A percentile compares a stretch with the other conserved stretches of the same genome.
Evolutionary conservation across 2,329 filamentous ascomycete species (phyloP).

Genomic region (Alternaria tenuissima): DNA sequence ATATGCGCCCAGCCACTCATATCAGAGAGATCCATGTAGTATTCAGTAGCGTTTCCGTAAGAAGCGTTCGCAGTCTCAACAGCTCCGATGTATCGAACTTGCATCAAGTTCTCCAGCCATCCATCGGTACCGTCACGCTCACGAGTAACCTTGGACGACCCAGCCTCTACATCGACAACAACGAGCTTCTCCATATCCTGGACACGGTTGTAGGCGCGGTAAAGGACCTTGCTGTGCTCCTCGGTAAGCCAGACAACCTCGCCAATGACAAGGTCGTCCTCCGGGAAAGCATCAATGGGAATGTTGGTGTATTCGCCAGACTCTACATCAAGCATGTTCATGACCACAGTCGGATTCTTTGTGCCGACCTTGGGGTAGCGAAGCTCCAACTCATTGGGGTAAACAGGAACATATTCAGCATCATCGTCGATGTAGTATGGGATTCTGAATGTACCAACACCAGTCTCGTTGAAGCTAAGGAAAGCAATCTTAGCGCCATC

Average conservation of each 20-base stretch:
- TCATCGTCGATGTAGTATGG: constrained; percentile 71
- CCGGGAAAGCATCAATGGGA: constrained; percentile 65
- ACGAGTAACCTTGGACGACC: constrained; percentile 59
- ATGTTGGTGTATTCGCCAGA: constrained; percentile 57
- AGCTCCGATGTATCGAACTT: constrained; percentile 64
- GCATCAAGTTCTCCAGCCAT: constrained; percentile 68
- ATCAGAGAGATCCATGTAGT: constrained; percentile 74
- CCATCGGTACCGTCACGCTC: constrained; percentile 67
- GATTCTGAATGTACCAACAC: constrained; percentile 71
- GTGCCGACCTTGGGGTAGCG: constrained; percentile 75
- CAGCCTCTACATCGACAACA: constrained; percentile 62
- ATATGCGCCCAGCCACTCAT: constrained; percentile 71
- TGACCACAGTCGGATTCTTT: constrained; percentile 70
- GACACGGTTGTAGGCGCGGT: constrained; percentile 73
- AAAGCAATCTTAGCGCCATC: constrained; percentile 64
- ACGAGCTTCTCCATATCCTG: constrained; percentile 72
- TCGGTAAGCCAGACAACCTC: constrained; percentile 74
- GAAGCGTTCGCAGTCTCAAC: constrained; percentile 41
- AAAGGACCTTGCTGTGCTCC: constrained; percentile 67
- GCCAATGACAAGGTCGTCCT: constrained; percentile 70
- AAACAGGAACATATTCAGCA: constrained; percentile 63
- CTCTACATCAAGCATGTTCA: constrained; percentile 66
- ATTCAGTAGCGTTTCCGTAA: constrained; percentile 53
- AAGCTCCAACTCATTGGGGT: constrained; percentile 69
- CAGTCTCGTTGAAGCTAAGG: constrained; percentile 69